phyloP scores from a whole-genome alignment of 345 rosid genomes.

The Euphorbia tirucalli region DNA sequence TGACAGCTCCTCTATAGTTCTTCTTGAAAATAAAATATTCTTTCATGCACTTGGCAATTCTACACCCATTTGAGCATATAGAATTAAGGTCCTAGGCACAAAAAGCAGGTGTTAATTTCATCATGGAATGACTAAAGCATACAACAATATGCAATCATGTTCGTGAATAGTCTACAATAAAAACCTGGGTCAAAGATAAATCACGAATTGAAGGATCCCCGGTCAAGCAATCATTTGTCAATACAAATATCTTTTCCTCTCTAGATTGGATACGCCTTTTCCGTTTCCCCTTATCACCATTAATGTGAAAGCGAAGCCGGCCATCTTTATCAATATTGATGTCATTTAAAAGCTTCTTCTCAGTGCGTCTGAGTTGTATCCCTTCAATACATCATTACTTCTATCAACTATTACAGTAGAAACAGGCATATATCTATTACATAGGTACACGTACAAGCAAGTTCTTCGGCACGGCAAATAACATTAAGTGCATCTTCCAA shows the following conservation, averaged over 20 bases:
- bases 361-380: constrained; percentile 98
- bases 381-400: constrained; percentile 43
- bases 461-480: constrained; percentile 84
- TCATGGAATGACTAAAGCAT: constrained; percentile 21
- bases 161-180: constrained; percentile 3
- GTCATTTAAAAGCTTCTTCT: constrained; percentile 90
- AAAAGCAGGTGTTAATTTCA: constrained; percentile 23
- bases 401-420: constrained; percentile 2
- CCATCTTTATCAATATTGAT: constrained; percentile 77
- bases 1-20: constrained; percentile 74
- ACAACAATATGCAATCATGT: constrained; percentile 8
- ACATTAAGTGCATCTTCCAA: constrained; percentile 75
- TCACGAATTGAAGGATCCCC: constrained; percentile 92
- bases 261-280: constrained; percentile 88
- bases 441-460: constrained; percentile 65
- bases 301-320: constrained; percentile 82
- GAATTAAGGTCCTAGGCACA: constrained; percentile 77
- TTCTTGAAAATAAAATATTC: constrained; percentile 81
- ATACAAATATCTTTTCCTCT: constrained; percentile 89
- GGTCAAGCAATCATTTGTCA: constrained; percentile 90
- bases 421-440: constrained; percentile 2
- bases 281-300: constrained; percentile 74
- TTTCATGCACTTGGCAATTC: constrained; percentile 94
- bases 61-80: constrained; percentile 70
- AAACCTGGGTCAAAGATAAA: constrained; percentile 87